Conservation (phyloP, 2,329 filamentous ascomycete genomes). For the Diaporthe caulivora region DNA sequence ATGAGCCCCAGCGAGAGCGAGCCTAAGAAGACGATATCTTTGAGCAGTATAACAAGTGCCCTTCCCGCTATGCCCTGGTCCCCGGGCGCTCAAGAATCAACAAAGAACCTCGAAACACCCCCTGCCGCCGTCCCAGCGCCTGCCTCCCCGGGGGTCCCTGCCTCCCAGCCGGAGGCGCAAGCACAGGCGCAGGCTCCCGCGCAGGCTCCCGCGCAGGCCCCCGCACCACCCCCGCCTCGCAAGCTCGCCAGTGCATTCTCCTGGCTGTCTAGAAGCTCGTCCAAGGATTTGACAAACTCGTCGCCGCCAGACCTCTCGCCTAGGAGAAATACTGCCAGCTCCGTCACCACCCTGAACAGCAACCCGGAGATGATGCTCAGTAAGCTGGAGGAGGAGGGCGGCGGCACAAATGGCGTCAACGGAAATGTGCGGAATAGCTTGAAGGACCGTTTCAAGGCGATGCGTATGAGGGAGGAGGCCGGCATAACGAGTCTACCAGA, state of each 20-base stretch:
- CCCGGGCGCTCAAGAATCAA: constrained; percentile 64
- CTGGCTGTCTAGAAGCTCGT: constrained; percentile 80
- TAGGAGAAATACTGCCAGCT: constrained; percentile 82
- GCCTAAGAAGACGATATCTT: constrained; percentile 70
- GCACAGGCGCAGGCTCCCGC: constrained; percentile 49
- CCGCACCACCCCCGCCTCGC: constrained; percentile 62
- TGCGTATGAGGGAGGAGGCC: constrained; percentile 81
- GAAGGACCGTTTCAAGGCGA: constrained; percentile 82
- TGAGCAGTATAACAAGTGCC: constrained; percentile 78
- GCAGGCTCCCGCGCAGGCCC: constrained; percentile 50
- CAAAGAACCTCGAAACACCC: constrained; percentile 53
- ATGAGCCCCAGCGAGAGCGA: constrained; percentile 55
- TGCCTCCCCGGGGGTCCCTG: constrained; percentile 45
- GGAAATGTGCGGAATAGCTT: constrained; percentile 71
- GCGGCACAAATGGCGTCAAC: constrained; percentile 57
- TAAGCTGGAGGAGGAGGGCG: constrained; percentile 78
- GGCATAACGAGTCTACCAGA: constrained; percentile 64
- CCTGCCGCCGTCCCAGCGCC: constrained; percentile 49
- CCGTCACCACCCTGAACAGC: constrained; percentile 81
- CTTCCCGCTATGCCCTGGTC: constrained; percentile 82
- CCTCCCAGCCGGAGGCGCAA: constrained; percentile 40
- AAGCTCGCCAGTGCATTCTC: constrained; percentile 91
- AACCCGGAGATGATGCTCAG: constrained; percentile 85
- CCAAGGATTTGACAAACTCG: constrained; percentile 68
- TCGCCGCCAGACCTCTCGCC: constrained; percentile 63